Percentiles rank a stretch among this genome's conserved stretches.
These are phyloP conservation scores for Wickerhamomyces kurtzmanii DNA, from an alignment of 805 yeast species.

Conservation along the genomic window DNA sequence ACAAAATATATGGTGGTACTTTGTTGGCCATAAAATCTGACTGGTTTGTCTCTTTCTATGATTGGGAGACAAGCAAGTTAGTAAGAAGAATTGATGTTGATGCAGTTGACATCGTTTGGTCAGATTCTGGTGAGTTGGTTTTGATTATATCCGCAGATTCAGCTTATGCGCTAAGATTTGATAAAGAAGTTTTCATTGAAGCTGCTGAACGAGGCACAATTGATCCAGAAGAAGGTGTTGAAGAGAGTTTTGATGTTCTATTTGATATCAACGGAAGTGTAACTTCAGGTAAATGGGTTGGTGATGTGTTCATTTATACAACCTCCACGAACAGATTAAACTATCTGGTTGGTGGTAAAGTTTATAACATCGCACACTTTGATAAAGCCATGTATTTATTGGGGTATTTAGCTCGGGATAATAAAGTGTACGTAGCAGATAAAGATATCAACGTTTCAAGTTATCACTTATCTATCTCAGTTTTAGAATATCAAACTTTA, in stretches of 20 bases:
- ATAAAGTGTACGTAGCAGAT: conserved; percentile 83
- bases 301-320: conserved; percentile 92
- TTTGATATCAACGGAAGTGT: conserved; percentile 75
- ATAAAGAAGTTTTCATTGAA: conserved; percentile 54
- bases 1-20: conserved; percentile 82
- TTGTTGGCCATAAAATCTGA: conserved; percentile 76
- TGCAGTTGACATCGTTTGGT: conserved; percentile 77
- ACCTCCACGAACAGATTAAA: conserved; percentile 81
- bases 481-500: conserved; percentile 91
- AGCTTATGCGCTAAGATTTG: conserved; percentile 70
- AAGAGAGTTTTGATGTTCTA: conserved; percentile 74
- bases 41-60: conserved; percentile 81
- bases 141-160: conserved; percentile 63
- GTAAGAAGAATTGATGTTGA: conserved; percentile 89
- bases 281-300: conserved; percentile 91
- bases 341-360: conserved; percentile 90
- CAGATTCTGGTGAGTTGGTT: conserved; percentile 85
- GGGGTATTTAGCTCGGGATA: conserved; percentile 87
- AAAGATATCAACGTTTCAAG: conserved; percentile 78
- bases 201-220: conserved; percentile 48
- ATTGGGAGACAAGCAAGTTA: conserved; percentile 82
- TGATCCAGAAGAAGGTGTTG: conserved; percentile 83
- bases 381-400: conserved; percentile 79
- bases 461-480: conserved; percentile 74
- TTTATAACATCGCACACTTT: conserved; percentile 86